Evolutionary conservation across 2,329 filamentous ascomycete genomes (phyloP).

Genomic region (Verticillium zaregamsianum): DNA sequence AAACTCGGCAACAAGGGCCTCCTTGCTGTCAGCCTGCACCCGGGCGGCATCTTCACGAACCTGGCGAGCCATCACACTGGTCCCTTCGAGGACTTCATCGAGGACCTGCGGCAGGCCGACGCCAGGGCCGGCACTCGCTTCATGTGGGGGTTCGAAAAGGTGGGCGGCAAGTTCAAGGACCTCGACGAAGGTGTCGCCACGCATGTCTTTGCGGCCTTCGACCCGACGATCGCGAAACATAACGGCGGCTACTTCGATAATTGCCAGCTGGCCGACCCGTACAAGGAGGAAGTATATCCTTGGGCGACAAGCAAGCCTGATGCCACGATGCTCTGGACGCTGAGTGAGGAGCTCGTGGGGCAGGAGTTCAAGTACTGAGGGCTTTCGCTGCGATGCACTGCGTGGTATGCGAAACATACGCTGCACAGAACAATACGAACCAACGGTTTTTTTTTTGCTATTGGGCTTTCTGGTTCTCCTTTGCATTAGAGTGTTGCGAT

Average conservation of each 20-base stretch:
- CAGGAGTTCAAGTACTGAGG: conserved; percentile 21
- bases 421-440: no score
- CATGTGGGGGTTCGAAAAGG: conserved; percentile 13
- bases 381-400: not conserved
- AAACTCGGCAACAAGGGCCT: conserved; percentile 21
- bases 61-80: not conserved
- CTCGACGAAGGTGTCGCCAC: conserved; percentile 25
- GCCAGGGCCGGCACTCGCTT: not conserved
- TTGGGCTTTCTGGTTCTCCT: no score
- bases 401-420: not conserved
- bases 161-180: conserved; percentile 15
- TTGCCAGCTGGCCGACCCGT: conserved; percentile 20
- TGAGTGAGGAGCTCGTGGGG: conserved; percentile 27
- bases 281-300: conserved; percentile 19
- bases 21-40: conserved; percentile 27
- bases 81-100: not conserved
- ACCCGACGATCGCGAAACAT: conserved; percentile 4
- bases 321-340: conserved; percentile 27
- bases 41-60: conserved; percentile 22
- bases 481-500: no score
- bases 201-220: conserved; percentile 27
- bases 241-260: conserved; percentile 24
- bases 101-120: conserved; percentile 10
- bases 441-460: no score
- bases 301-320: conserved; percentile 20